Percentiles rank a stretch among this genome's conserved stretches.
phyloP scores from a whole-genome alignment of 768 basidiomycete species.

The Trametes elegans region DNA sequence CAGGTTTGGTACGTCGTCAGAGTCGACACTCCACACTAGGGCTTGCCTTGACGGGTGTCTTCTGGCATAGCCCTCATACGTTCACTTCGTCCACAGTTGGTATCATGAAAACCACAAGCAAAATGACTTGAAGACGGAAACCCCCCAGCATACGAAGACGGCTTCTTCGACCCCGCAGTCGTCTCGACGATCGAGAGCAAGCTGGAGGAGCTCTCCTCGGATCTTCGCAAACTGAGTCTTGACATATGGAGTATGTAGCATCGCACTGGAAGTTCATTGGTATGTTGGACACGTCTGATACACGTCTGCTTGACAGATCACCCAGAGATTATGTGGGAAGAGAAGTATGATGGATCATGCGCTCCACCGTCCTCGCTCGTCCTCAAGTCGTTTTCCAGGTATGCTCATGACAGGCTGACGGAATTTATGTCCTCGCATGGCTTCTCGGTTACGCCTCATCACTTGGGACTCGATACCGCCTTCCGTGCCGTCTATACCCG shows the following conservation, averaged over 20 bases:
- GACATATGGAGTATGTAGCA: conserved; percentile 62
- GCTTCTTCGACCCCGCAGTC: conserved; percentile 34
- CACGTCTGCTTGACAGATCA: conserved; percentile 20
- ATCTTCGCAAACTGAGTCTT: conserved; percentile 64
- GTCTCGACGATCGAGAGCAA: conserved; percentile 50
- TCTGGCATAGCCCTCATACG: conserved; percentile 15
- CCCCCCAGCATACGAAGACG: conserved; percentile 25
- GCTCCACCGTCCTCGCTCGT: not conserved
- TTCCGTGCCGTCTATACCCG: conserved; percentile 73
- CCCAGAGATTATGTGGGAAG: conserved; percentile 20
- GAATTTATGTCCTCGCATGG: conserved; percentile 65
- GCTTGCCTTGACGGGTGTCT: no score
- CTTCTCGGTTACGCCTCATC: conserved; percentile 68
- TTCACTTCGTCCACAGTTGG: conserved; percentile 11
- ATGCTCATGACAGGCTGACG: conserved; percentile 69
- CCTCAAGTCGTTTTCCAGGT: conserved; percentile 38
- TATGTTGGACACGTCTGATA: not conserved
- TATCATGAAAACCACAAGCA: conserved; percentile 4
- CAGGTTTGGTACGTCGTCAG: no score
- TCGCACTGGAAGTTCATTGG: not conserved
- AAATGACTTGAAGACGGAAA: not conserved
- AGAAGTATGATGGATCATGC: conserved; percentile 6
- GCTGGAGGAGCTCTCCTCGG: conserved; percentile 48
- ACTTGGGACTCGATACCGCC: conserved; percentile 70
- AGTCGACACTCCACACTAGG: not conserved